A percentile compares a stretch with the other conserved stretches of the same genome.
phyloP scores from a whole-genome alignment of 768 basidiomycete species.

The Termitomyces sp. region DNA sequence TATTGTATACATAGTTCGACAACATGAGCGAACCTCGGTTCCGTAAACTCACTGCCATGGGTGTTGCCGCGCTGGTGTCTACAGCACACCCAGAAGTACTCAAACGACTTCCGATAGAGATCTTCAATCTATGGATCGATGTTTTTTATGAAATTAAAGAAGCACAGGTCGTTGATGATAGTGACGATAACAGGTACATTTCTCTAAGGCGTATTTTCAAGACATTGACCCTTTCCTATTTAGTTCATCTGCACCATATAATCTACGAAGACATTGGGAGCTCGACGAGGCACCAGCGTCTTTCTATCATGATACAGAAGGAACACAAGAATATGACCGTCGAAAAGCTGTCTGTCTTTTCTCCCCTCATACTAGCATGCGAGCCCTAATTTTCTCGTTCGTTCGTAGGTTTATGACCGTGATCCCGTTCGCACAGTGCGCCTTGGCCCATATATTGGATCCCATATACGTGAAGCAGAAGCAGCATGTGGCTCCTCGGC shows the following conservation, averaged over 20 bases:
- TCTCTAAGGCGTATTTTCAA: neutral
- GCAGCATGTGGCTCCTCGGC: slow-evolving; percentile 48
- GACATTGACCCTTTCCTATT: slow-evolving; percentile 6
- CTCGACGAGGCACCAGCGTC: slow-evolving; percentile 51
- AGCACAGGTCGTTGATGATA: slow-evolving; percentile 37
- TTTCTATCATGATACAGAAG: slow-evolving; percentile 63
- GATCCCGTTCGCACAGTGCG: slow-evolving; percentile 71
- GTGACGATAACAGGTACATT: slow-evolving; percentile 34
- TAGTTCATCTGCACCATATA: slow-evolving; percentile 26
- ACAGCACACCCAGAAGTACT: slow-evolving; percentile 75
- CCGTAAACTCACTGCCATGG: slow-evolving; percentile 83
- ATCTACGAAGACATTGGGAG: slow-evolving; percentile 69
- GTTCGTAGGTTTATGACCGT: slow-evolving; percentile 54
- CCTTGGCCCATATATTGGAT: slow-evolving; percentile 58
- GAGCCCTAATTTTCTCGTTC: neutral
- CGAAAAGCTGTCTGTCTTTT: slow-evolving; percentile 56
- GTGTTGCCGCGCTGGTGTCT: slow-evolving; percentile 71
- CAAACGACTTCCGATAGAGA: slow-evolving; percentile 64
- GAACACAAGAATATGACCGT: slow-evolving; percentile 73
- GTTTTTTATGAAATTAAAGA: slow-evolving; percentile 87
- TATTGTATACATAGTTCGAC: slow-evolving; percentile 62
- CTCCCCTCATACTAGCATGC: slow-evolving; percentile 1
- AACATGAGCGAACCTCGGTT: slow-evolving; percentile 84
- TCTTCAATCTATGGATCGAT: slow-evolving; percentile 86
- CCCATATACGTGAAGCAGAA: slow-evolving; percentile 63